A percentile compares a stretch with the other conserved stretches of the same genome.
phyloP scores from a whole-genome alignment of 2,329 filamentous ascomycete species.

The Aspergillus fumigatiaffinis region DNA sequence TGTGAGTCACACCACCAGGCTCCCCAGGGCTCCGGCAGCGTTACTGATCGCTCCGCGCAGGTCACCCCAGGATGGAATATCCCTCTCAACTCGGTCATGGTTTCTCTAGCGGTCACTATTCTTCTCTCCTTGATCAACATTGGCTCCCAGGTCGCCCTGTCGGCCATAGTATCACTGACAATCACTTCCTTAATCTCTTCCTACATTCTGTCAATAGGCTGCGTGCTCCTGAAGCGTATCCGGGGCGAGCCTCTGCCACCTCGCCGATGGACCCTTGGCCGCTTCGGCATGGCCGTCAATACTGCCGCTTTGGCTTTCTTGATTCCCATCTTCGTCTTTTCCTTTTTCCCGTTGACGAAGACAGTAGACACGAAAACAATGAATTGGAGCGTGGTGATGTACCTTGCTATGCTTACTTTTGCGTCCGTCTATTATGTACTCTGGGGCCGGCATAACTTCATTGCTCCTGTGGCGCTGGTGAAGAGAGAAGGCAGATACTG shows the following conservation, averaged over 20 bases:
- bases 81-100: constrained; percentile 46
- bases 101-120: constrained; percentile 42
- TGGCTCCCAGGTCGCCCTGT: constrained; percentile 44
- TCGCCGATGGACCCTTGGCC: constrained; percentile 45
- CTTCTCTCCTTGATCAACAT: constrained; percentile 52
- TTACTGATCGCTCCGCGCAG: constrained; percentile 16
- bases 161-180: constrained; percentile 43
- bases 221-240: constrained; percentile 44
- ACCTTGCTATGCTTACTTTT: constrained; percentile 41
- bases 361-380: constrained; percentile 36
- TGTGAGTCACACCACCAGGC: constrained; percentile 22
- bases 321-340: constrained; percentile 39
- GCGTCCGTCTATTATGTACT: constrained; percentile 43
- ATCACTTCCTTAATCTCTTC: constrained; percentile 40
- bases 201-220: constrained; percentile 46
- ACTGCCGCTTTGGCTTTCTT: constrained; percentile 39
- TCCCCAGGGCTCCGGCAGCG: not conserved
- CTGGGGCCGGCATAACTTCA: constrained; percentile 40
- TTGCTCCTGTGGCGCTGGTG: constrained; percentile 35
- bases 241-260: constrained; percentile 40
- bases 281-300: constrained; percentile 44
- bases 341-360: constrained; percentile 42
- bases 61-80: constrained; percentile 39
- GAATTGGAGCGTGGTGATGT: constrained; percentile 49
- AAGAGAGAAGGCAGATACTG: constrained; percentile 19